Percentiles rank a stretch among this genome's conserved stretches.
phyloP scores from a whole-genome alignment of 768 basidiomycete species.

The Lentinula detonsa region DNA sequence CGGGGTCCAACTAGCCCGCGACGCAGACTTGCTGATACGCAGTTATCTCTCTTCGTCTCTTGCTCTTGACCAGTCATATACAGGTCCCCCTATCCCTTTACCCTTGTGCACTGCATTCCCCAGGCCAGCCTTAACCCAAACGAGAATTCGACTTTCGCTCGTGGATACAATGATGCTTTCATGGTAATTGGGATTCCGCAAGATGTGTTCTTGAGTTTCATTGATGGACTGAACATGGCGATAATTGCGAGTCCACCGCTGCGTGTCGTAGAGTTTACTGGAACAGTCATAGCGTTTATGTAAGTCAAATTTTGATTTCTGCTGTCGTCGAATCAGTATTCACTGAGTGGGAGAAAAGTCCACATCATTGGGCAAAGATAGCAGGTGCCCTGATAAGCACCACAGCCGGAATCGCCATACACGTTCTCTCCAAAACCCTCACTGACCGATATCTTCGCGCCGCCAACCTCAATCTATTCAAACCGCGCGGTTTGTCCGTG shows the following conservation, averaged over 20 bases:
- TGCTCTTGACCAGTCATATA: background rate
- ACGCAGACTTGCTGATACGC: background rate
- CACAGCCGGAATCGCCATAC: conserved; percentile 12
- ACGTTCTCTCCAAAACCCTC: conserved; percentile 16
- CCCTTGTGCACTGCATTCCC: conserved; percentile 16
- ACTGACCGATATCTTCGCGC: conserved; percentile 18
- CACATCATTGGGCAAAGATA: conserved; percentile 19
- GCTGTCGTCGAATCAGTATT: no score
- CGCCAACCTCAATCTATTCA: conserved; percentile 16
- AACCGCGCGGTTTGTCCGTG: conserved; percentile 17
- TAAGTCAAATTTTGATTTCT: no score
- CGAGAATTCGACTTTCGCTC: conserved; percentile 14
- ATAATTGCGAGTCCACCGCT: conserved; percentile 20
- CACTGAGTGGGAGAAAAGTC: conserved; percentile 4
- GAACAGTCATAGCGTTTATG: no score
- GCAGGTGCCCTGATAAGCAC: conserved; percentile 12
- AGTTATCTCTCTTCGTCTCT: background rate
- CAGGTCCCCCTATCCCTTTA: conserved; percentile 7
- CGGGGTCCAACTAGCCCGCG: background rate
- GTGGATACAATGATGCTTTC: conserved; percentile 13
- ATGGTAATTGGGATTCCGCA: conserved; percentile 10
- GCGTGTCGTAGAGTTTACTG: conserved; percentile 10
- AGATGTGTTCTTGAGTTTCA: conserved; percentile 15
- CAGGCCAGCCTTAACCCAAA: conserved; percentile 9
- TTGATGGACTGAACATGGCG: conserved; percentile 19